Percentiles rank a stretch among this genome's conserved stretches.
Conservation (phyloP, 108 stramenopile species). For the Chaetoceros muelleri region DNA sequence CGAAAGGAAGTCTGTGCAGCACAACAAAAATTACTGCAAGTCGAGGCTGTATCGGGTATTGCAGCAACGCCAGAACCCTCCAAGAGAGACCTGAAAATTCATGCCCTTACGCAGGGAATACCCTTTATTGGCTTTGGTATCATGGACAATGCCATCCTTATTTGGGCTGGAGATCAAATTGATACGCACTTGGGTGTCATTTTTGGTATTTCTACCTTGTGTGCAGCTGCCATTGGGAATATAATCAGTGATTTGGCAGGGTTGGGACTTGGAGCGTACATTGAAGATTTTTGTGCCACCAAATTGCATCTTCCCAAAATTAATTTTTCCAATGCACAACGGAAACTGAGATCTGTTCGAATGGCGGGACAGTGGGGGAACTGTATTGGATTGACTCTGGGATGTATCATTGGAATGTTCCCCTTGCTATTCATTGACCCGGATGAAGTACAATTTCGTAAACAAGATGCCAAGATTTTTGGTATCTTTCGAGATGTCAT, state of each 20-base stretch:
- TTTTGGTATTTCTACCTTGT: constrained; percentile 90
- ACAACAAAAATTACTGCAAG: background rate
- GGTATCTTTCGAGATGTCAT: constrained; percentile 41
- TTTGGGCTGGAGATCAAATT: constrained; percentile 92
- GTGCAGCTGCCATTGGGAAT: constrained; percentile 94
- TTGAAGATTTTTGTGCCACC: constrained; percentile 66
- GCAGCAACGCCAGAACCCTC: constrained; percentile 41
- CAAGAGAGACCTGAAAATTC: constrained; percentile 25
- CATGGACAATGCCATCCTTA: constrained; percentile 93
- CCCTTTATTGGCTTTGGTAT: constrained; percentile 92
- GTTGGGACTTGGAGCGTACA: constrained; percentile 75
- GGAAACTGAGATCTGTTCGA: constrained; percentile 54
- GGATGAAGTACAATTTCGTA: constrained; percentile 23
- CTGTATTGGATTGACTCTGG: constrained; percentile 79
- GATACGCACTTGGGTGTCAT: constrained; percentile 81
- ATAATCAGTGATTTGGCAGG: constrained; percentile 75
- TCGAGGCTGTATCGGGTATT: background rate
- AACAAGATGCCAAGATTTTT: constrained; percentile 34
- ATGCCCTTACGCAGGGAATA: constrained; percentile 52
- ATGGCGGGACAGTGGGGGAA: constrained; percentile 67
- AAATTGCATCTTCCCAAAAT: constrained; percentile 45
- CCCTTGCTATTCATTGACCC: constrained; percentile 74
- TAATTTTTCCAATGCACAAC: constrained; percentile 62
- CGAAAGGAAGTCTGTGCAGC: constrained; percentile 4
- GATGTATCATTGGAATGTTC: constrained; percentile 95